Percentiles rank a stretch among this genome's conserved stretches.
Conservation (phyloP, 2,329 filamentous ascomycete genomes). For the Apiospora marii region DNA sequence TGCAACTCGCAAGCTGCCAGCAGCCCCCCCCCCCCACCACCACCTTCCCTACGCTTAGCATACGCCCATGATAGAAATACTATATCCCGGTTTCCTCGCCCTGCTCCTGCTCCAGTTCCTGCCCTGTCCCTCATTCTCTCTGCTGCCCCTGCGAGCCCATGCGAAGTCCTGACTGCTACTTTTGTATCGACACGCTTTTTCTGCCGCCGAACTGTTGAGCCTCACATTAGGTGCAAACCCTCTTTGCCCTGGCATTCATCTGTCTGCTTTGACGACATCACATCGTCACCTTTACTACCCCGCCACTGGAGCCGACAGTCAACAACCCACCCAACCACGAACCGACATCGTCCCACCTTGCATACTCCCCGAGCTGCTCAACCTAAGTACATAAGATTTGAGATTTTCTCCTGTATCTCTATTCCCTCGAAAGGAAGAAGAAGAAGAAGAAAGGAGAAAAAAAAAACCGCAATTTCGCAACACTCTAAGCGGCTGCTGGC, state of each 20-base stretch:
- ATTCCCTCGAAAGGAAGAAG: background rate
- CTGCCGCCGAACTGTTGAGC: background rate
- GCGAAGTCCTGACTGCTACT: background rate
- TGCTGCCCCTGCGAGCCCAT: background rate
- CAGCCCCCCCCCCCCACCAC: background rate
- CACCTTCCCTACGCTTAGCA: background rate
- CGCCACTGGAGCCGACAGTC: background rate
- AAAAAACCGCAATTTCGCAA: background rate
- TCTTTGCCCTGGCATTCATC: background rate
- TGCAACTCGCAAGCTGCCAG: background rate
- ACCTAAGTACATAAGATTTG: background rate
- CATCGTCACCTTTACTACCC: conserved; percentile 17
- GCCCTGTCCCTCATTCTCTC: background rate
- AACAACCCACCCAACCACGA: conserved; percentile 11
- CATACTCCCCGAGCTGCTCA: background rate
- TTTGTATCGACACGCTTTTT: background rate
- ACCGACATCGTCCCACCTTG: conserved; percentile 2
- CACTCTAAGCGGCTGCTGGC: background rate
- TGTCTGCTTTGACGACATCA: conserved; percentile 9
- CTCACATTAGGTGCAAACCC: conserved; percentile 1
- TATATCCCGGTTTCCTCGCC: conserved; percentile 1
- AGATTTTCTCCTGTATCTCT: background rate
- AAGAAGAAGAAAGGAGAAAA: no score
- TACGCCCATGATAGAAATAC: background rate
- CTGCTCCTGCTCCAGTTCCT: background rate